A percentile compares a stretch with the other conserved stretches of the same genome.
These are phyloP conservation scores for Geotrichum restrictum DNA, from an alignment of 1,139 yeast genomes.

Conservation along the genomic window DNA sequence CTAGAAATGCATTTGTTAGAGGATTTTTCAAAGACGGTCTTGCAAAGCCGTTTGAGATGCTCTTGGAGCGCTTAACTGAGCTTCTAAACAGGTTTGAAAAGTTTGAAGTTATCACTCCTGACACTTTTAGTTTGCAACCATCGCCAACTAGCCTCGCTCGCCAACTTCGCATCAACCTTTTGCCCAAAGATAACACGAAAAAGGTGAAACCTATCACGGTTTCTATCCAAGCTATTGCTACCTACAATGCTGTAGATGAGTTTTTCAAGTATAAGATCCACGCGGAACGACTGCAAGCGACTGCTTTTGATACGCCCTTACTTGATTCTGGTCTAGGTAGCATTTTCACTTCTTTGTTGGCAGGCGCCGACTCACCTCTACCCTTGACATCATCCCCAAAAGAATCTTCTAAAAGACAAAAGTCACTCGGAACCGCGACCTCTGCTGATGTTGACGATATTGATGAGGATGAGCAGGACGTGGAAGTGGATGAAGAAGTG, in stretches of 20 bases:
- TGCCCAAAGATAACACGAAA: conserved; percentile 32
- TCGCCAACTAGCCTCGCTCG: conserved; percentile 60
- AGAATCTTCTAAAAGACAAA: background rate
- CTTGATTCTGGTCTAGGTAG: conserved; percentile 9
- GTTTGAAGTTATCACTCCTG: conserved; percentile 65
- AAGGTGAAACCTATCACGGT: conserved; percentile 34
- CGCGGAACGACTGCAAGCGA: conserved; percentile 7
- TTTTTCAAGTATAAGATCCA: conserved; percentile 40
- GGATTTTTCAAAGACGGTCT: conserved; percentile 43
- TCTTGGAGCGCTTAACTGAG: conserved; percentile 63
- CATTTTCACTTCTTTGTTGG: conserved; percentile 12
- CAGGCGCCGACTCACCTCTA: conserved; percentile 17
- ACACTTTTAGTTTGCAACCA: conserved; percentile 35
- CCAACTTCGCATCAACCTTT: conserved; percentile 60
- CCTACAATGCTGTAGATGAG: conserved; percentile 66
- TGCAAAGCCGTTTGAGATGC: conserved; percentile 40
- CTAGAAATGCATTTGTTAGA: conserved; percentile 45
- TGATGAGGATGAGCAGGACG: conserved; percentile 19
- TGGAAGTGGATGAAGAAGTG: conserved; percentile 21
- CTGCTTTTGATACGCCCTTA: conserved; percentile 13
- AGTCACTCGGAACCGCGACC: background rate
- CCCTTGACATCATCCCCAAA: background rate
- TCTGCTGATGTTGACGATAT: background rate
- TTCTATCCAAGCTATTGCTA: conserved; percentile 86
- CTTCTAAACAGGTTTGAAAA: conserved; percentile 71